Evolutionary conservation across 768 basidiomycete genomes (phyloP), one percentile per base, ranked within the genome.

Genomic region (Suillus subalutaceus): DNA sequence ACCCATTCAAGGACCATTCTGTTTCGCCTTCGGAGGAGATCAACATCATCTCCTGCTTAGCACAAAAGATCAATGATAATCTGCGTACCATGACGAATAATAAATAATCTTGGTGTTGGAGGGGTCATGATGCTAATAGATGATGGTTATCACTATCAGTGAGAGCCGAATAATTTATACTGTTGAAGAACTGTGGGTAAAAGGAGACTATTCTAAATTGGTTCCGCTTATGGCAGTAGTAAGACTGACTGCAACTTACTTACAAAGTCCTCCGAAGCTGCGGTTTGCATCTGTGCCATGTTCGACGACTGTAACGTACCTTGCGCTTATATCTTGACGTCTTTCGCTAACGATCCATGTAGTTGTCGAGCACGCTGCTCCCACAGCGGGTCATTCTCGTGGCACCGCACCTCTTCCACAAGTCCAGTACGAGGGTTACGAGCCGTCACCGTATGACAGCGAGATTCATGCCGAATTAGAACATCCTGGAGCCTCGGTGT

Each of bases 1-100:
- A 90, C 87, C 94, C 95, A 71, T 91, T 95, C 53, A 90, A 72
- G 20, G 93, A 93, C 95, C 96, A 98, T 75, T 96, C 96, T 2
- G 96, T 98, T 81, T 97, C 92, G 40, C 94, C 92, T 94, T 12
- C 43, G 32, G 5, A 18, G 10, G 18, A 41, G n/a, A 43, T 60
- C 59, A 43, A 7, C 7, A 6, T 43, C 23, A 1, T 20, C 40
- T 44, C 20, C 20, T 32, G 56, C 23, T 35, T 43, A 26, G 59
- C 60, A 2, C 0, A n/a, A 9, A 48, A 62, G 7, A 64, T 65
- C 6, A 30, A 48, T 59, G n/a, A 15, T 38, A 38, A 43, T 26
- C 44, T 18, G 66, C 70, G 72, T 71, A 88, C 91, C 94, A 75
- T 96, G 93, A 67, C 93, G 86, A 70, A 95, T 82, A 57, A 95